Evolutionary conservation across 768 basidiomycete genomes (phyloP).

Genomic region (Mycena belliarum): DNA sequence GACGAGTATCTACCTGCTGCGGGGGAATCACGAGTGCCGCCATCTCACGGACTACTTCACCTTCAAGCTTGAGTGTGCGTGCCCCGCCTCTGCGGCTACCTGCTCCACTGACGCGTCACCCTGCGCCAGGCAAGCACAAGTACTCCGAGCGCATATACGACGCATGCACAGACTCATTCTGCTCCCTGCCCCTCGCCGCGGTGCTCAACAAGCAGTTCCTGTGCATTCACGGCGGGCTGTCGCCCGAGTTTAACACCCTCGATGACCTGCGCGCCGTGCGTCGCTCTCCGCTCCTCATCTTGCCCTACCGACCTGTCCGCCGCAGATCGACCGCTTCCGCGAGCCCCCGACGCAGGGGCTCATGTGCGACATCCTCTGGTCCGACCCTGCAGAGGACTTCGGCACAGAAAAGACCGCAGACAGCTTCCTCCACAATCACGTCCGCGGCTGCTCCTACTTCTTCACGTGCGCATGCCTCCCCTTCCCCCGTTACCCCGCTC

Average conservation of each 20-base stretch:
- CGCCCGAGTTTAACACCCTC: slow-evolving; percentile 91
- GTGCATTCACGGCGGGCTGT: slow-evolving; percentile 98
- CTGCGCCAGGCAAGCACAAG: slow-evolving; percentile 87
- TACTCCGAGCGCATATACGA: slow-evolving; percentile 97
- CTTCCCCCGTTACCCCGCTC: background rate
- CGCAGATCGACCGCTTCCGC: slow-evolving; percentile 92
- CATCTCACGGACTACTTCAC: slow-evolving; percentile 99
- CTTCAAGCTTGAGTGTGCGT: slow-evolving; percentile 96
- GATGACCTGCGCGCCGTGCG: slow-evolving; percentile 88
- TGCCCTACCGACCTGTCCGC: background rate
- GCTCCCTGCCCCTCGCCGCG: slow-evolving; percentile 91
- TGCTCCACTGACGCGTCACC: slow-evolving; percentile 1
- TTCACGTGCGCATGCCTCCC: slow-evolving; percentile 45
- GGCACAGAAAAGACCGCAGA: slow-evolving; percentile 92
- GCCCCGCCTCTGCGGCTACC: background rate
- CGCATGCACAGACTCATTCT: slow-evolving; percentile 97
- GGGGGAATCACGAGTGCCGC: slow-evolving; percentile 98
- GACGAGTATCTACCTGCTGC: slow-evolving; percentile 91
- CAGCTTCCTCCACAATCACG: slow-evolving; percentile 92
- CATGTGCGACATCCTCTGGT: slow-evolving; percentile 99
- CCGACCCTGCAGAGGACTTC: slow-evolving; percentile 96
- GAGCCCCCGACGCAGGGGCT: slow-evolving; percentile 96
- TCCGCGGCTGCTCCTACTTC: slow-evolving; percentile 96
- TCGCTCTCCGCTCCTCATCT: slow-evolving; percentile 9
- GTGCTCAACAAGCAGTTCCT: slow-evolving; percentile 99